phyloP scores from a whole-genome alignment of 2,329 filamentous ascomycete genomes.

The Nothophoma quercina region DNA sequence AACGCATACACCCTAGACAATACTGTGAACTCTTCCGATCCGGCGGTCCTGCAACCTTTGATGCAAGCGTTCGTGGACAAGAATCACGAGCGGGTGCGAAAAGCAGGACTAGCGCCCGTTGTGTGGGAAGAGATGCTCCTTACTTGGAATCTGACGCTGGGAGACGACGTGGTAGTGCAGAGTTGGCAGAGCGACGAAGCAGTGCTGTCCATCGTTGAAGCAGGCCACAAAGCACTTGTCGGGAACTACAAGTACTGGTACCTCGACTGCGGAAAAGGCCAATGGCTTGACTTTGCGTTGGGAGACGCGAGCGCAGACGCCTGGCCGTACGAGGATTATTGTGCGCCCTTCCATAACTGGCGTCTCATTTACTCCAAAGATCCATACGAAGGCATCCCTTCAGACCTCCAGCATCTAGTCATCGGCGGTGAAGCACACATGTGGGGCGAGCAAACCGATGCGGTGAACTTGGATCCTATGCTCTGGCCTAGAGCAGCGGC shows the following conservation, averaged over 20 bases:
- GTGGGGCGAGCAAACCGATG: slow-evolving; percentile 82
- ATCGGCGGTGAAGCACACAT: slow-evolving; percentile 83
- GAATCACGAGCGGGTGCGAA: slow-evolving; percentile 70
- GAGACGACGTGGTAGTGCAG: slow-evolving; percentile 76
- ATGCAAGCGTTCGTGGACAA: slow-evolving; percentile 79
- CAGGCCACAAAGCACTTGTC: slow-evolving; percentile 75
- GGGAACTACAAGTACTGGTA: slow-evolving; percentile 85
- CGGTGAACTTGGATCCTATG: slow-evolving; percentile 75
- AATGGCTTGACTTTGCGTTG: slow-evolving; percentile 76
- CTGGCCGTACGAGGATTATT: slow-evolving; percentile 83
- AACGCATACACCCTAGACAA: slow-evolving; percentile 76
- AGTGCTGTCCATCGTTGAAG: slow-evolving; percentile 65
- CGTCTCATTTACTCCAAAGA: slow-evolving; percentile 81
- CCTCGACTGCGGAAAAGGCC: slow-evolving; percentile 81
- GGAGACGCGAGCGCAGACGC: slow-evolving; percentile 57
- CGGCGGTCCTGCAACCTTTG: slow-evolving; percentile 72
- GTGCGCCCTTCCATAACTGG: slow-evolving; percentile 82
- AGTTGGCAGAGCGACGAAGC: slow-evolving; percentile 74
- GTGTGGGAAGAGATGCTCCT: slow-evolving; percentile 90
- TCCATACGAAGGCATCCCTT: slow-evolving; percentile 67
- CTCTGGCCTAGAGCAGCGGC: slow-evolving; percentile 80
- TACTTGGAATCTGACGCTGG: slow-evolving; percentile 78
- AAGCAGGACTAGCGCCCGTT: slow-evolving; percentile 72
- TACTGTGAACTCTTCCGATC: slow-evolving; percentile 71
- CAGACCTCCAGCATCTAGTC: slow-evolving; percentile 70